Percentiles rank a stretch among this genome's conserved stretches.
These are phyloP conservation scores for Lasiosphaeria miniovina DNA, from an alignment of 495 filamentous ascomycete species.

Conservation along the genomic window DNA sequence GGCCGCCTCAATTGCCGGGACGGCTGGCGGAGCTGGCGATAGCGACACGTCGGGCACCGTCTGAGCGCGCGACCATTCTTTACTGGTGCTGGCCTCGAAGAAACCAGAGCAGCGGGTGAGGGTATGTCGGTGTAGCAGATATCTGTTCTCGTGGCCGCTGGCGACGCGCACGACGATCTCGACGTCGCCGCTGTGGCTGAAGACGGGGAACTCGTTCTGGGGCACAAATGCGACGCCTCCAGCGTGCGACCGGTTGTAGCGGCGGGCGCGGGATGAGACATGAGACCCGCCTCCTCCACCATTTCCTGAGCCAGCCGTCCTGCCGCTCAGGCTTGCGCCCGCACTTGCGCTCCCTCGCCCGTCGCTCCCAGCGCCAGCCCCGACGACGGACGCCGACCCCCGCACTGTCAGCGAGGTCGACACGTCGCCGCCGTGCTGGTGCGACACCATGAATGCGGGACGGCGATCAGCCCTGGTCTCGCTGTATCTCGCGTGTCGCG, in stretches of 20 bases:
- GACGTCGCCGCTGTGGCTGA: constrained; percentile 85
- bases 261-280: constrained; percentile 62
- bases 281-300: constrained; percentile 45
- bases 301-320: background rate
- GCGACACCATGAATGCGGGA: constrained; percentile 61
- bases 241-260: constrained; percentile 76
- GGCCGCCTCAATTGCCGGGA: constrained; percentile 47
- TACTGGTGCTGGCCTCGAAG: constrained; percentile 84
- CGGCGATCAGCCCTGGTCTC: background rate
- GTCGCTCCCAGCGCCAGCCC: constrained; percentile 17
- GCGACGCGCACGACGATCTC: constrained; percentile 73
- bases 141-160: constrained; percentile 71
- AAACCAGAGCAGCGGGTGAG: constrained; percentile 86
- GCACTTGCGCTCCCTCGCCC: constrained; percentile 34
- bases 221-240: constrained; percentile 67
- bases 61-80: constrained; percentile 71
- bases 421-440: constrained; percentile 59
- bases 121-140: constrained; percentile 81
- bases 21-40: constrained; percentile 30
- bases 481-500: background rate
- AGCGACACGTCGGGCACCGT: constrained; percentile 30
- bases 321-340: constrained; percentile 6
- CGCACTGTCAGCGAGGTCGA: constrained; percentile 50
- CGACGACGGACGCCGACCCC: constrained; percentile 56
- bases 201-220: constrained; percentile 89